A percentile compares a stretch with the other conserved stretches of the same genome.
These are phyloP conservation scores for Halteria grandinella DNA, from an alignment of 73 alveolate genomes.

Conservation along the genomic window DNA sequence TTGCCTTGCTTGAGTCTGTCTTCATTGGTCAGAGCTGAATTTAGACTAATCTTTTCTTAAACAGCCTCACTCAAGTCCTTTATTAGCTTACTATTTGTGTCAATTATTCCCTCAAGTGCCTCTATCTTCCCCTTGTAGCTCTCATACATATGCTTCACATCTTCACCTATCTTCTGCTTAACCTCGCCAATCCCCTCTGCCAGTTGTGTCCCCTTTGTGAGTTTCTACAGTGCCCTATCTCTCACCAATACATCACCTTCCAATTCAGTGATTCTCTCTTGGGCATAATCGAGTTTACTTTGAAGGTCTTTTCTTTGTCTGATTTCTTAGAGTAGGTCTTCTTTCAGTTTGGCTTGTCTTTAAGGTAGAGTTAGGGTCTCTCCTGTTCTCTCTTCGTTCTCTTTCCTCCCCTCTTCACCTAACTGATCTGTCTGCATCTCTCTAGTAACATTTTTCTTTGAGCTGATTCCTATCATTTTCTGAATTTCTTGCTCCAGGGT, in stretches of 20 bases:
- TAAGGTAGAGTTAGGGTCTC: slow-evolving; percentile 2
- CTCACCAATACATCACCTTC: slow-evolving; percentile 18
- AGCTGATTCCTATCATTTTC: slow-evolving; percentile 13
- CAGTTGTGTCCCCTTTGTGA: slow-evolving; percentile 26
- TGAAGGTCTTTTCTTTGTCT: background rate
- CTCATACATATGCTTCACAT: background rate
- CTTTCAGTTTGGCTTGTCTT: slow-evolving; percentile 19
- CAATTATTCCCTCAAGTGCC: slow-evolving; percentile 32
- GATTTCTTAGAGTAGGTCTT: background rate
- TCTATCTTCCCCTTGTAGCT: slow-evolving; percentile 8
- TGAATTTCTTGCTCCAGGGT: slow-evolving; percentile 18
- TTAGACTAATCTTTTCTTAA: slow-evolving; percentile 5
- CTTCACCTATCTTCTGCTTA: slow-evolving; percentile 24
- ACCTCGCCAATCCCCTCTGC: slow-evolving; percentile 37
- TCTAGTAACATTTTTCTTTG: background rate
- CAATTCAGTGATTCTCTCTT: slow-evolving; percentile 18
- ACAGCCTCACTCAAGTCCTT: slow-evolving; percentile 33
- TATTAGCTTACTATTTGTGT: slow-evolving; percentile 36
- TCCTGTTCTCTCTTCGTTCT: background rate
- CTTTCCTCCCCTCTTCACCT: slow-evolving; percentile 13
- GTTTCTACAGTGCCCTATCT: slow-evolving; percentile 34
- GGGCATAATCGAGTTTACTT: slow-evolving; percentile 2
- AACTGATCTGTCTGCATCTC: slow-evolving; percentile 10
- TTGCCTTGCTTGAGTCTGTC: slow-evolving; percentile 26
- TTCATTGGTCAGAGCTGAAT: slow-evolving; percentile 2